A percentile compares a stretch with the other conserved stretches of the same genome.
phyloP scores from a whole-genome alignment of 768 basidiomycete species.

The Clitopilus hobsonii region DNA sequence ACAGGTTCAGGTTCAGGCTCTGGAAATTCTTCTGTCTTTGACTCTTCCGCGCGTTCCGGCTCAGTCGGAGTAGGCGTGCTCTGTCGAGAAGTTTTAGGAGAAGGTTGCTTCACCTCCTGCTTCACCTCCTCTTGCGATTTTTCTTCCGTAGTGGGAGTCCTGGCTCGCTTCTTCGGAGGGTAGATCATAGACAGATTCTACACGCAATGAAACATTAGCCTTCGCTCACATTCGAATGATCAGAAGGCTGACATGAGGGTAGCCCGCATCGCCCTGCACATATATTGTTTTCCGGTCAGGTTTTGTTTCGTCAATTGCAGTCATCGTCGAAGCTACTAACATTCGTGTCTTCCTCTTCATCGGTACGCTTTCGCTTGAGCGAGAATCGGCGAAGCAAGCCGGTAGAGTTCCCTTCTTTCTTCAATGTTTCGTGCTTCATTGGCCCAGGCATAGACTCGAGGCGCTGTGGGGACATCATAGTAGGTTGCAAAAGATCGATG shows the following conservation, averaged over 20 bases:
- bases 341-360: slow-evolving; percentile 18
- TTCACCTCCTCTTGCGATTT: slow-evolving; percentile 19
- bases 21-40: neutral
- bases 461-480: neutral
- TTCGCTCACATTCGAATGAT: neutral
- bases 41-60: neutral
- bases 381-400: slow-evolving; percentile 1
- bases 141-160: slow-evolving; percentile 34
- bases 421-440: neutral
- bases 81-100: slow-evolving; percentile 2
- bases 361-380: slow-evolving; percentile 25
- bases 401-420: neutral
- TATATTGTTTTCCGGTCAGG: neutral
- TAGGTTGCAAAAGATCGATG: slow-evolving; percentile 5
- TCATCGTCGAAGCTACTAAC: slow-evolving; percentile 6
- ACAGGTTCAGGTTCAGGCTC: neutral
- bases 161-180: slow-evolving; percentile 34
- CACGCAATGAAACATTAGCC: neutral
- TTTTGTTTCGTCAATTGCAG: neutral
- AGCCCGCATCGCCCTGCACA: slow-evolving; percentile 23
- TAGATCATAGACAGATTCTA: slow-evolving; percentile 48
- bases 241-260: slow-evolving; percentile 35
- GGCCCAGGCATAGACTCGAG: neutral
- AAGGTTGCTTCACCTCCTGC: slow-evolving; percentile 16
- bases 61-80: neutral